These are phyloP conservation scores for Fusarium odoratissimum DNA, from an alignment of 2,329 filamentous ascomycete species.

Conservation along the genomic window DNA sequence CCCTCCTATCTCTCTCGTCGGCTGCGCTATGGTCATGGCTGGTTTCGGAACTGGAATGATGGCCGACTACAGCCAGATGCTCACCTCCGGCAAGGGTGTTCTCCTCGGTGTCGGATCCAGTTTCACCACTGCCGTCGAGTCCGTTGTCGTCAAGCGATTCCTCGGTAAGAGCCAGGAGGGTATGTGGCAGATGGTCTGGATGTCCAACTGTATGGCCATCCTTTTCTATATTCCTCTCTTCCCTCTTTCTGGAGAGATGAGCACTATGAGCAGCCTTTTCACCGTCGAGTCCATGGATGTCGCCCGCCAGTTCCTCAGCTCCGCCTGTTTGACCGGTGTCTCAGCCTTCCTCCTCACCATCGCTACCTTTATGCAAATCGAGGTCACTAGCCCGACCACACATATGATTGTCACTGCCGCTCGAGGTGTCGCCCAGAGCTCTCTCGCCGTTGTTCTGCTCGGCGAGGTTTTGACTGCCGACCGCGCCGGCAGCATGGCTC, in stretches of 20 bases:
- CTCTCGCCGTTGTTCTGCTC: slow-evolving; percentile 42
- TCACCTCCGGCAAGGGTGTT: slow-evolving; percentile 44
- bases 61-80: slow-evolving; percentile 45
- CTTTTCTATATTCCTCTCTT: slow-evolving; percentile 44
- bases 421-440: slow-evolving; percentile 44
- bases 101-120: slow-evolving; percentile 43
- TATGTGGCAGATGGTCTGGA: slow-evolving; percentile 47
- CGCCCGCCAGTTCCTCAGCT: slow-evolving; percentile 39
- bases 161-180: slow-evolving; percentile 44
- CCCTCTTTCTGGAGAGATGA: slow-evolving; percentile 42
- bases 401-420: slow-evolving; percentile 46
- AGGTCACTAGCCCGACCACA: slow-evolving; percentile 44
- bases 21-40: slow-evolving; percentile 45
- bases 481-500: slow-evolving; percentile 43
- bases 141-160: slow-evolving; percentile 43
- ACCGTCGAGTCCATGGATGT: slow-evolving; percentile 27
- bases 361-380: slow-evolving; percentile 45
- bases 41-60: slow-evolving; percentile 45
- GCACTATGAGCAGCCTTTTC: slow-evolving; percentile 35
- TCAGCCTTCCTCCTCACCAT: slow-evolving; percentile 45
- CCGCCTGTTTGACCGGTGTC: slow-evolving; percentile 40
- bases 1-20: slow-evolving; percentile 42
- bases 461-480: slow-evolving; percentile 42
- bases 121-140: slow-evolving; percentile 44
- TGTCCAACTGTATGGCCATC: slow-evolving; percentile 44